These are phyloP conservation scores for Musa acuminata DNA, from an alignment of 176 grass and related monocot genomes.

Conservation along the genomic window DNA sequence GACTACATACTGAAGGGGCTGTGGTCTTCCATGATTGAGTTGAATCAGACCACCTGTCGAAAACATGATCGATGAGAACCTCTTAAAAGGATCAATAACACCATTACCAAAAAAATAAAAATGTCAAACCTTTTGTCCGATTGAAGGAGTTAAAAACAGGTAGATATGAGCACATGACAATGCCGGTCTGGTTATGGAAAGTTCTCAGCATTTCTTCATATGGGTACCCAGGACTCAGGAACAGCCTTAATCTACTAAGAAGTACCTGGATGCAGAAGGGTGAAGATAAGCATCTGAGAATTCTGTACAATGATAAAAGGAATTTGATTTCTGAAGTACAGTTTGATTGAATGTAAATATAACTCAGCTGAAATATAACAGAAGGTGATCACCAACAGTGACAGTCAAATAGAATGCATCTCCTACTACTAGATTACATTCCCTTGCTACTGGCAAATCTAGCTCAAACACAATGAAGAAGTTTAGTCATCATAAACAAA, in stretches of 20 bases:
- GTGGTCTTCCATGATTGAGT: conserved; percentile 10
- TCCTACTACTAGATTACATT: too few species aligned
- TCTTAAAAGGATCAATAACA: neutral
- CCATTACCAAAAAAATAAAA: neutral
- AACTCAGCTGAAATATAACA: too few species aligned
- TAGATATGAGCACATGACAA: conserved; percentile 15
- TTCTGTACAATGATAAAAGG: neutral
- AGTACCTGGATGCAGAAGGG: neutral
- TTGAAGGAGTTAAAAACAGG: conserved; percentile 15
- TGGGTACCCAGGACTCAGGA: conserved; percentile 11
- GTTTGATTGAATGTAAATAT: too few species aligned
- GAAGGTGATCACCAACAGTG: too few species aligned
- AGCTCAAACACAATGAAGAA: too few species aligned
- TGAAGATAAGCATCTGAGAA: neutral
- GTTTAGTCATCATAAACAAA: neutral
- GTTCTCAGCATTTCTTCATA: conserved; percentile 18
- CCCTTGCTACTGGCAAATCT: too few species aligned
- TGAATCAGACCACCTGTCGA: conserved; percentile 7
- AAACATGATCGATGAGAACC: neutral
- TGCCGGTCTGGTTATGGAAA: conserved; percentile 10
- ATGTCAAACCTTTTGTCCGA: conserved; percentile 1
- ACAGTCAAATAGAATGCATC: too few species aligned
- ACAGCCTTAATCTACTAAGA: conserved; percentile 14
- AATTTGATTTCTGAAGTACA: too few species aligned
- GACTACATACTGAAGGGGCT: conserved; percentile 12